Conservation (phyloP, 2,329 filamentous ascomycete species). For the Grosmannia clavigera region DNA sequence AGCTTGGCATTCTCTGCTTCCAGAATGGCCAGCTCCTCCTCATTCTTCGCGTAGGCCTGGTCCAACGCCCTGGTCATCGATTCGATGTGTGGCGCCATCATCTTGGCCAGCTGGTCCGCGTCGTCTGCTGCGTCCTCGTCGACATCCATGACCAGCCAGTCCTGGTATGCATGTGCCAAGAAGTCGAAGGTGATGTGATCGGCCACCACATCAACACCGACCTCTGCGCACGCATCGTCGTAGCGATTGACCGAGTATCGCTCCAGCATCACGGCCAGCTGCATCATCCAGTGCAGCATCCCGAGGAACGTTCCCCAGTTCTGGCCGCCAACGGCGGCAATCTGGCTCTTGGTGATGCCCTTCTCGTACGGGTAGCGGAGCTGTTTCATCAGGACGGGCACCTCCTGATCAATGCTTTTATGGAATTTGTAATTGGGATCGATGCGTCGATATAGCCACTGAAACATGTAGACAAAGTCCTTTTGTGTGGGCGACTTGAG, state of each 20-base stretch:
- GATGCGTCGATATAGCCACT: constrained; percentile 93
- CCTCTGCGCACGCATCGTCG: constrained; percentile 80
- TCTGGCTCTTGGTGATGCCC: constrained; percentile 91
- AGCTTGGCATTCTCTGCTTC: constrained; percentile 77
- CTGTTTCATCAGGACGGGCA: constrained; percentile 84
- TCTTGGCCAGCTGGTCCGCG: constrained; percentile 59
- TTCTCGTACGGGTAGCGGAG: constrained; percentile 90
- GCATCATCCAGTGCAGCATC: constrained; percentile 98
- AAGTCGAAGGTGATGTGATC: constrained; percentile 95
- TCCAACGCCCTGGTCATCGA: constrained; percentile 84
- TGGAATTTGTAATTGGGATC: constrained; percentile 89
- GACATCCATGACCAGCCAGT: constrained; percentile 88
- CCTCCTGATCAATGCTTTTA: constrained; percentile 90
- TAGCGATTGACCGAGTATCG: constrained; percentile 67
- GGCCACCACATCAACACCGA: constrained; percentile 73
- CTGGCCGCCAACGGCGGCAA: constrained; percentile 86
- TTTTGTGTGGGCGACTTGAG: constrained; percentile 94
- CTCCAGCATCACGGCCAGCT: constrained; percentile 87
- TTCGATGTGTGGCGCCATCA: constrained; percentile 73
- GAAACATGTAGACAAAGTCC: constrained; percentile 95
- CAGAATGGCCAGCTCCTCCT: constrained; percentile 70
- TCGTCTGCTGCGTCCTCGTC: constrained; percentile 71
- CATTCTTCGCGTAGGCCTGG: constrained; percentile 69
- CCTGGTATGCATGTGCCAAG: constrained; percentile 75
- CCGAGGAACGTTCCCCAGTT: constrained; percentile 96